Evolutionary conservation across 2,329 filamentous ascomycete genomes (phyloP).

Genomic region (Fusarium solani-melongenae): DNA sequence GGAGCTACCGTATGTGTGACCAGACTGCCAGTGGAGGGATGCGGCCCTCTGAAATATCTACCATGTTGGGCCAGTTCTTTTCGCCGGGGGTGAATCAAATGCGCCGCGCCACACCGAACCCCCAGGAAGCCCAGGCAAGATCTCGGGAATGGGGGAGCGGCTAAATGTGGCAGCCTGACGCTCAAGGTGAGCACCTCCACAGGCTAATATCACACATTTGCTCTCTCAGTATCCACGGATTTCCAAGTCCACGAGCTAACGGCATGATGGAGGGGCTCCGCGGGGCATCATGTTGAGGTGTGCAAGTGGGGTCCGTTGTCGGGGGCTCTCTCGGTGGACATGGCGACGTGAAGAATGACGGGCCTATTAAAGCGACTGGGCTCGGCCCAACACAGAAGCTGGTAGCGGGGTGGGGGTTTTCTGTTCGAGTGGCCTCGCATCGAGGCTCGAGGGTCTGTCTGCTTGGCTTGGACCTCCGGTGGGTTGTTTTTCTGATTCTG

Average conservation of each 20-base stretch:
- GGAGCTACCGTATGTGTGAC: not conserved
- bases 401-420: conserved; percentile 21
- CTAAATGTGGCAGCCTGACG: conserved; percentile 23
- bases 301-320: conserved; percentile 11
- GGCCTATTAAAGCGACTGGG: conserved; percentile 27
- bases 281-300: conserved; percentile 13
- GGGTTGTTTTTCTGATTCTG: conserved; percentile 1
- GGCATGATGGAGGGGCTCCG: conserved; percentile 36
- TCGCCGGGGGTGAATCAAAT: conserved; percentile 18
- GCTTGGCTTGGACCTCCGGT: conserved; percentile 14
- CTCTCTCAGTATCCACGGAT: conserved; percentile 22
- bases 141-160: conserved; percentile 10
- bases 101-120: not conserved
- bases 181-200: not conserved
- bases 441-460: conserved; percentile 6
- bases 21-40: not conserved
- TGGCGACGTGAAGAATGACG: conserved; percentile 25
- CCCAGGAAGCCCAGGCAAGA: not conserved
- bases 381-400: conserved; percentile 14
- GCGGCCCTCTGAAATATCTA: not conserved
- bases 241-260: conserved; percentile 34
- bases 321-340: conserved; percentile 27
- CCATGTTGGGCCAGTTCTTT: not conserved
- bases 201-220: not conserved
- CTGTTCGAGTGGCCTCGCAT: not conserved